Evolutionary conservation across 2,329 filamentous ascomycete genomes (phyloP), one percentile per base, ranked within the genome.

Genomic region (Rutstroemia sp.): DNA sequence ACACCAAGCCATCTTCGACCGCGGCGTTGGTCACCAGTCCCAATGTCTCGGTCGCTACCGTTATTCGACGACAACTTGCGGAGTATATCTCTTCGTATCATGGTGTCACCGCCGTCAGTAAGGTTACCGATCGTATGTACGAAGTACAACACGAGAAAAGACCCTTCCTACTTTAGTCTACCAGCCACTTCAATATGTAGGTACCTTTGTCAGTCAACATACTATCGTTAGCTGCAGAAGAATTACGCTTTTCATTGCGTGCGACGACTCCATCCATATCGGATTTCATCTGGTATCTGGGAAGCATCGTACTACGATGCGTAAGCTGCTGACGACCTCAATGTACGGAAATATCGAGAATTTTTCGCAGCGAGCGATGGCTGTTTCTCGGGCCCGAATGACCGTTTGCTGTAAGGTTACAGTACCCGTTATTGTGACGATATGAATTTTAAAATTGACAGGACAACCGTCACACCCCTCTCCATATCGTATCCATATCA

Each of bases 21-120:
- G 18, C 18, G 16, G 39, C 18, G 39, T 16, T 21, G 19, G 34
- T 38, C 25, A 38, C 25, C 48, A 39, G 44, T 14, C 18, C n/a
- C n/a, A 23, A 30, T 42, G 45, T 54, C 44, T 49, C 46, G 34
- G 52, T 49, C 45, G 27, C 23, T 54, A 41, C 25, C 41, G 27
- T 38, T 30, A 25, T 27, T 27, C 38, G 45, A 25, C 34, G 30
- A 48, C 47, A n/a, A 30, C 51, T 48, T 37, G 30, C 39, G 9
- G 39, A 42, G 39, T 42, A 42, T n/a, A 42, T 19, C 14, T 8
- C 14, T 41, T 39, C 18, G 9, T 27, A 23, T 19, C 30, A 38
- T 18, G 30, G n/a, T 14, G 14, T 52, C n/a, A 52, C 44, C 39
- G 39, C 30, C 30, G 30, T 12, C 30, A 34, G 2, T 14, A 4